Conservation (phyloP, 768 basidiomycete genomes). For the Psilocybe tampanensis region DNA sequence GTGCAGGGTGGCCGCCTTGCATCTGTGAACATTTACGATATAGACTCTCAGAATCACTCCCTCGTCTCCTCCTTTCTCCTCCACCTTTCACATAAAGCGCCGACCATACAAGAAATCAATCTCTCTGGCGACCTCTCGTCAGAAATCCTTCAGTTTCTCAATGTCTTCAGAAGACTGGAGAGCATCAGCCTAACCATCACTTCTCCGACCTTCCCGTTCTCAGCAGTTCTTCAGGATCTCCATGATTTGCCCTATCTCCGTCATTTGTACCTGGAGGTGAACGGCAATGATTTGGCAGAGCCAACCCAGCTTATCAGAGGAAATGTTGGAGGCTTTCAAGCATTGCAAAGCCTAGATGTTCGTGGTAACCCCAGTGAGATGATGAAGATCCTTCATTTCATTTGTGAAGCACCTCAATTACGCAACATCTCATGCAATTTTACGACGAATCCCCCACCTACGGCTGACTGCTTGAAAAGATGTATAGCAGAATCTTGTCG, state of each 20-base stretch:
- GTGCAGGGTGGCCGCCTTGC: background rate
- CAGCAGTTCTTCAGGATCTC: background rate
- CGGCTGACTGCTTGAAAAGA: no score
- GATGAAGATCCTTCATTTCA: background rate
- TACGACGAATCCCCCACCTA: no score
- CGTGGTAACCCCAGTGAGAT: background rate
- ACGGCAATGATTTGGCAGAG: background rate
- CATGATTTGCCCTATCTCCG: background rate
- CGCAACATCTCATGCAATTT: background rate
- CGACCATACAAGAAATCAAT: background rate
- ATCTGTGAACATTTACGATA: background rate
- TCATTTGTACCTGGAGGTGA: no score
- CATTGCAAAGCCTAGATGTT: background rate
- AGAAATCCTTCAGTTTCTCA: background rate
- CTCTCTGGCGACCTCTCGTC: background rate
- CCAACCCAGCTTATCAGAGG: background rate
- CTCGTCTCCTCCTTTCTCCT: slow-evolving; percentile 8
- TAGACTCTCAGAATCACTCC: background rate
- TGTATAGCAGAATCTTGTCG: no score
- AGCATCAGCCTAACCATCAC: background rate
- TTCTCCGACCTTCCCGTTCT: background rate
- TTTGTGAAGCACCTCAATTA: background rate
- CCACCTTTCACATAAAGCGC: background rate
- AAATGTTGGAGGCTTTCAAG: background rate
- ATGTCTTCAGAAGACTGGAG: slow-evolving; percentile 1